phyloP scores from a whole-genome alignment of 176 grass and related monocot species.

The Bromus sterilis region DNA sequence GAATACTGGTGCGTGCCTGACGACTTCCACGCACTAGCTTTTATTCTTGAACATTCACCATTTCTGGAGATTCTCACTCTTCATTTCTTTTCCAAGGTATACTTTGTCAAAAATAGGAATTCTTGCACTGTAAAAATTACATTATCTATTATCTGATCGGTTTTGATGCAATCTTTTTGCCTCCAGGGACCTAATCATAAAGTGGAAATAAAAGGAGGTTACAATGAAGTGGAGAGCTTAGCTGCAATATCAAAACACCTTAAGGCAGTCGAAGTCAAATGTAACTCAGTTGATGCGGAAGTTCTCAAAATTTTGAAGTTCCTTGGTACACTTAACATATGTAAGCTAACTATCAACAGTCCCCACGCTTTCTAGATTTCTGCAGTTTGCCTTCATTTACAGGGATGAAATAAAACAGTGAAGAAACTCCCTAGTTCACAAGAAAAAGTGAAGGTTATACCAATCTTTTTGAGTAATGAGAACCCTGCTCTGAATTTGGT shows the following conservation, averaged over 20 bases:
- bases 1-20: not conserved
- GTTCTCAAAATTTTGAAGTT: not conserved
- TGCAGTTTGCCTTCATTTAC: not conserved
- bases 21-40: not conserved
- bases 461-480: not conserved
- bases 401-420: not conserved
- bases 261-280: constrained; percentile 15
- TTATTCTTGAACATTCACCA: constrained; percentile 7
- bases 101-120: not conserved
- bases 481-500: not conserved
- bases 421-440: not conserved
- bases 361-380: not conserved
- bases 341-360: not conserved
- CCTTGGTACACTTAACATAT: not conserved
- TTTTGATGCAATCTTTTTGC: not conserved
- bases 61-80: constrained; percentile 12
- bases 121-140: not conserved
- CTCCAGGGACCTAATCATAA: not conserved
- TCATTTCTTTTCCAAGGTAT: constrained; percentile 10
- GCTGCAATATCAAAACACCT: not conserved
- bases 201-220: not conserved
- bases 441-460: not conserved
- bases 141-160: not conserved
- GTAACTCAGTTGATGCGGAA: not conserved
- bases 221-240: not conserved